Evolutionary conservation across 2,329 filamentous ascomycete genomes (phyloP).

Genomic region (Curvularia verruculosa): DNA sequence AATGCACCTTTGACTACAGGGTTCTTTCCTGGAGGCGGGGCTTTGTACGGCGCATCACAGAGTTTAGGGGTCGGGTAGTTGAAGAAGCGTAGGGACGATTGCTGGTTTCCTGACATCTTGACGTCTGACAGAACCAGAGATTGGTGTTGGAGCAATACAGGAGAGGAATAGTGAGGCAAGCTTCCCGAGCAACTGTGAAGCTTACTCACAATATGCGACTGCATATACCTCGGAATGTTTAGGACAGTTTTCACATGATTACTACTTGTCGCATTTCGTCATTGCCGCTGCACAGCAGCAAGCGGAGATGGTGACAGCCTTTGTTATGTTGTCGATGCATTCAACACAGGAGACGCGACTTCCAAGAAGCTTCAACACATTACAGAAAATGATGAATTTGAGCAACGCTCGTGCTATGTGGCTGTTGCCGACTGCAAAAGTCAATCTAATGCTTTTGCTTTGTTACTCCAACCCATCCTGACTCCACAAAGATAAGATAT

Average conservation of each 20-base stretch:
- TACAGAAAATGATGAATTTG: not conserved
- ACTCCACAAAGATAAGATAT: slow-evolving; percentile 7
- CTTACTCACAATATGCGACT: not conserved
- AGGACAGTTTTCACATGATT: slow-evolving; percentile 9
- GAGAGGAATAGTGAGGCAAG: not conserved
- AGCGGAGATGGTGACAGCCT: not conserved
- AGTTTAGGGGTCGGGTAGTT: slow-evolving; percentile 46
- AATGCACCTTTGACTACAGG: slow-evolving; percentile 71
- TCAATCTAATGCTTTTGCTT: slow-evolving; percentile 2
- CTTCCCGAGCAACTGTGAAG: not conserved
- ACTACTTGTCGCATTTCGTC: not conserved
- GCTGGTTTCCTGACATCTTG: slow-evolving; percentile 32
- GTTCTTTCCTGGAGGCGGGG: slow-evolving; percentile 59
- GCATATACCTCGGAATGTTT: slow-evolving; percentile 7
- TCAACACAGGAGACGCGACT: not conserved
- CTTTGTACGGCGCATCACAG: slow-evolving; percentile 42
- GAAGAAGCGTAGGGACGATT: slow-evolving; percentile 33
- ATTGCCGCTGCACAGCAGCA: not conserved
- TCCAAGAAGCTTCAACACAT: not conserved
- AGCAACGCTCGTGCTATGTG: not conserved
- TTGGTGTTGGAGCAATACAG: not conserved
- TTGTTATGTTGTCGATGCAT: not conserved
- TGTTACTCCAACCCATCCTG: slow-evolving; percentile 1
- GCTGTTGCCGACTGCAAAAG: slow-evolving; percentile 3
- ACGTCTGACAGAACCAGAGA: not conserved